Conservation (phyloP, 129 eudicot genomes). For the Glebionis coronaria region DNA sequence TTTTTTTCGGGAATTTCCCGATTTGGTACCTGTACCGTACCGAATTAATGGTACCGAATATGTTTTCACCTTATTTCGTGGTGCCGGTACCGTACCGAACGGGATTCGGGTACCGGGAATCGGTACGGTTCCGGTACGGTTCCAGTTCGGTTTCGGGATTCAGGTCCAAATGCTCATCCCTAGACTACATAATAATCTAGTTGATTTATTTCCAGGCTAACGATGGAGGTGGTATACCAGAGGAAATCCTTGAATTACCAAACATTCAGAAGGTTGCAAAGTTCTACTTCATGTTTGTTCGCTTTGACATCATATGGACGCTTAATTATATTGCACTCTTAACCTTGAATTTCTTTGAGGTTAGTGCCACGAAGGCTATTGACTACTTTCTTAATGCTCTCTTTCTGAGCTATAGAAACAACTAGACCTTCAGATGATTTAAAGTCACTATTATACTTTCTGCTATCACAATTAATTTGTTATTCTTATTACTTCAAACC, state of each 20-base stretch:
- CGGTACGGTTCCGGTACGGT: too few relatives aligned
- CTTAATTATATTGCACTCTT: slow-evolving; percentile 74
- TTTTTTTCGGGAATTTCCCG: too few relatives aligned
- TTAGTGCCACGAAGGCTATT: slow-evolving; percentile 25
- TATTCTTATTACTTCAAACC: slow-evolving; percentile 4
- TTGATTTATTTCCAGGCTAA: slow-evolving; percentile 59
- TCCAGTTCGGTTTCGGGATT: too few relatives aligned
- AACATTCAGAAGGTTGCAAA: slow-evolving; percentile 63
- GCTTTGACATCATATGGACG: slow-evolving; percentile 80
- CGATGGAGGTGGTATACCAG: slow-evolving; percentile 94
- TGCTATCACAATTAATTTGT: slow-evolving; percentile 3
- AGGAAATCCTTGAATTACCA: slow-evolving; percentile 67
- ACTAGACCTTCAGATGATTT: not conserved
- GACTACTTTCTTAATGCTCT: not conserved
- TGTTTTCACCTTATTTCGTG: too few relatives aligned
- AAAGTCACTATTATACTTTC: too few relatives aligned
- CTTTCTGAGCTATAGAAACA: not conserved
- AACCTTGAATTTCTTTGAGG: slow-evolving; percentile 81
- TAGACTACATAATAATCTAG: too few relatives aligned
- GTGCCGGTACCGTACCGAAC: too few relatives aligned
- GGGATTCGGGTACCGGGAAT: too few relatives aligned
- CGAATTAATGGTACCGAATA: too few relatives aligned
- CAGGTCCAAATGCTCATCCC: too few relatives aligned
- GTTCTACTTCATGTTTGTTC: slow-evolving; percentile 54
- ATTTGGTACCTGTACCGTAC: too few relatives aligned